Base-by-base conservation (phyloP, 257 asterid species). In the Datura wrightii region DNA sequence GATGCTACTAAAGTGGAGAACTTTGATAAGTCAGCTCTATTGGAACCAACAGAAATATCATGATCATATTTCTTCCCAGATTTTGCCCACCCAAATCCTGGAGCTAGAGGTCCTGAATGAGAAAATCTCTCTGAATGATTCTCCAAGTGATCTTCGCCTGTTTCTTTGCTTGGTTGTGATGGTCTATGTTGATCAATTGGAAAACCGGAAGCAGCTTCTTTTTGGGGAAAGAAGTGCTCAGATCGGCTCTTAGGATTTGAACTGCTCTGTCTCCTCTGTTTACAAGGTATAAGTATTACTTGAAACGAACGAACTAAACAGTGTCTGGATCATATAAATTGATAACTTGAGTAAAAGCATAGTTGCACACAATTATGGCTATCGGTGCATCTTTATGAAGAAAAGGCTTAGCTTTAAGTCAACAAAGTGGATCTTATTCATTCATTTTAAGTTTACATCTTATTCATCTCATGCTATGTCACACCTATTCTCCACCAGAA, bases 61-160 rank as follows among this genome's bases (percentile, higher is more conserved):
- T 78, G 63, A 78, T 86, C 85, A n/a, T 87, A 85, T 74, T 87
- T 89, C 92, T 89, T 90, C 48, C 86, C 88, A 7, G 91, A 83
- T 19, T 80, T 82, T 48, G 84, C 84, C 94, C 95, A 90, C 34
- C 87, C 93, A 83, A 86, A 59, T 16, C 90, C 90, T 5, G 94
- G 92, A 60, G 89, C 93, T 83, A 95, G 89, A 76, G 97, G 98
- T 41, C 97, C 97, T 3, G 98, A 93, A 63, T 90, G 87, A 76
- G 92, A 91, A 66, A 85, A 70, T 83, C 90, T 88, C 78, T 87
- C 88, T 2, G 88, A 71, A 42, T 76, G 90, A 69, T 85, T 79
- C 67, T 83, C 91, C 36, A 72, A 85, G 58, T 82, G 80, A 89
- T 88, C 89, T 85, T 87, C 88, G 71, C 83, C 85, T 34, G 60